Evolutionary conservation across 805 yeast species (phyloP), one percentile per base, ranked within the genome.

Genomic region (Candida palmyrensis): DNA sequence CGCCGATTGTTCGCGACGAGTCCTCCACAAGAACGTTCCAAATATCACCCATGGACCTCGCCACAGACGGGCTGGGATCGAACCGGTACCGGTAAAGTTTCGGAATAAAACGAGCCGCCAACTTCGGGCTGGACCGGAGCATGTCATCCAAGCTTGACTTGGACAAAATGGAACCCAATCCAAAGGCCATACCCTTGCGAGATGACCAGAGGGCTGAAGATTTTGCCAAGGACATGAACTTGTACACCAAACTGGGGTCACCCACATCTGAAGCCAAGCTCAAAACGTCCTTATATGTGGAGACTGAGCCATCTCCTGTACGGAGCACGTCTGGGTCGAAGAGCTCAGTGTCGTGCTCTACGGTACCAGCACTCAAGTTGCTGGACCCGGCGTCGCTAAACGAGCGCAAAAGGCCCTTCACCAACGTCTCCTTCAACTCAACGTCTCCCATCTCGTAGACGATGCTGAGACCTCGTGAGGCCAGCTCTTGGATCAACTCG

Each of bases 201-300:
- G 96, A 84, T 0, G 94, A 75, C 98, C 98, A 90, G 14, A 89
- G 58, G 0, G 92, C 79, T 0, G 96, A 85, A 33, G 80, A 81
- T 41, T 85, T 81, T 0, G 97, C 95, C 36, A 90, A 61, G 0
- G 95, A 79, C 96, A 90, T 87, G 53, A 90, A 90, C 51, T 87
- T 85, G 58, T 90, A 90, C 4, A 90, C 96, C 43, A 90, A 71
- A 43, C 92, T 75, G 10, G 97, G 96, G 56, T 90, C 96, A 18
- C 97, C 97, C 7, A 88, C 94, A 51, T 90, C 98, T 1, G 92
- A 77, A 0, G 98, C 97, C 31, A 90, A 65, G 46, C 68, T 84
- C 45, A 90, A 66, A 19, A 90, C 85, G 56, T 90, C 98, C 47
- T 82, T 85, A 53, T 90, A 90, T 0, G 97, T 89, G 0, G 95